phyloP scores from a whole-genome alignment of 768 basidiomycete species.

The Suillus weaverae region DNA sequence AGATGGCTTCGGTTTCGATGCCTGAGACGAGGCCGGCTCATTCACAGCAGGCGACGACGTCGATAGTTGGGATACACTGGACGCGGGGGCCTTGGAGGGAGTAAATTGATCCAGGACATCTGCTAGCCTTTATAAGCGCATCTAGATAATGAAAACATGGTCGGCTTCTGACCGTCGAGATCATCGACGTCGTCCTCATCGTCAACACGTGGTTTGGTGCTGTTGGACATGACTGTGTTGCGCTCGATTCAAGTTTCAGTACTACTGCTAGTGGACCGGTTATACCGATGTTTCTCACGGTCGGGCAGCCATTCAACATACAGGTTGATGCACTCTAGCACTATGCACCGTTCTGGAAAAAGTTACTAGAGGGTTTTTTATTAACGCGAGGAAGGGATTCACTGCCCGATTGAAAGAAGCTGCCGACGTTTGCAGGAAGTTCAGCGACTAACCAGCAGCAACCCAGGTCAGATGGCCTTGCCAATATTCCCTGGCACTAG shows the following conservation, averaged over 20 bases:
- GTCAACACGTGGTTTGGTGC: constrained; percentile 23
- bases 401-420: constrained; percentile 45
- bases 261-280: background rate
- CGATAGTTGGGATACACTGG: constrained; percentile 12
- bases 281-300: background rate
- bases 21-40: constrained; percentile 18
- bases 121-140: constrained; percentile 23
- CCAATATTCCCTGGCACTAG: no score
- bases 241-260: background rate
- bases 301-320: constrained; percentile 32
- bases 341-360: constrained; percentile 23
- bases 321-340: constrained; percentile 2
- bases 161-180: constrained; percentile 37
- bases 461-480: no score
- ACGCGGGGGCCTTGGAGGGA: constrained; percentile 16
- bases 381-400: constrained; percentile 57
- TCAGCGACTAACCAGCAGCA: no score
- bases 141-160: background rate
- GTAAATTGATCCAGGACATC: constrained; percentile 52
- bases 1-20: constrained; percentile 14
- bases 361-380: constrained; percentile 43
- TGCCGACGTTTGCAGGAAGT: constrained; percentile 12
- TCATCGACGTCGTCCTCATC: constrained; percentile 43
- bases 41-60: constrained; percentile 17
- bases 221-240: constrained; percentile 14